Evolutionary conservation across 495 filamentous ascomycete genomes (phyloP).

Genomic region (Aspergillus egyptiacus): DNA sequence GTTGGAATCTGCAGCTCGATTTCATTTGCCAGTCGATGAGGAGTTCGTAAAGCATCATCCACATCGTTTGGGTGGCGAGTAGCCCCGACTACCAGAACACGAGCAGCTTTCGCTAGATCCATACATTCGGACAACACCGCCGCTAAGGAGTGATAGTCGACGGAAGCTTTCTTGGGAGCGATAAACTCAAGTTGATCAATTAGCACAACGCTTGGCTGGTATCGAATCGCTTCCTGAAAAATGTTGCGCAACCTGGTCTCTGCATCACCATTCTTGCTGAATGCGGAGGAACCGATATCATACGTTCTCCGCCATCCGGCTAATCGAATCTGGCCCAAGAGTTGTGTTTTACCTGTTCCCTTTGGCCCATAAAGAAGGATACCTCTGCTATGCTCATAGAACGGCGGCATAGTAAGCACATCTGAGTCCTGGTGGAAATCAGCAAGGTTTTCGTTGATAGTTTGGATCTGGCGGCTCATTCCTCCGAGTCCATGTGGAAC

Average conservation of each 20-base stretch:
- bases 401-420: slow-evolving; percentile 35
- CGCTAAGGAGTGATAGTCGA: slow-evolving; percentile 34
- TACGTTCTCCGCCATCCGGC: slow-evolving; percentile 65
- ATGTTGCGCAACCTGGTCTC: slow-evolving; percentile 55
- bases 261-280: slow-evolving; percentile 37
- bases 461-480: slow-evolving; percentile 54
- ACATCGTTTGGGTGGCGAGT: slow-evolving; percentile 67
- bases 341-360: slow-evolving; percentile 73
- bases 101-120: slow-evolving; percentile 35
- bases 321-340: slow-evolving; percentile 60
- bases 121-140: slow-evolving; percentile 40
- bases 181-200: slow-evolving; percentile 77
- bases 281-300: slow-evolving; percentile 51
- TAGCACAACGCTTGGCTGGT: slow-evolving; percentile 74
- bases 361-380: slow-evolving; percentile 77
- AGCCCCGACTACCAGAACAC: slow-evolving; percentile 67
- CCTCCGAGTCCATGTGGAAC: slow-evolving; percentile 50
- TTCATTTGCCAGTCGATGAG: slow-evolving; percentile 60
- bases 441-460: slow-evolving; percentile 61
- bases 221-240: slow-evolving; percentile 64
- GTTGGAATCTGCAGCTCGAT: slow-evolving; percentile 81
- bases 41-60: slow-evolving; percentile 63
- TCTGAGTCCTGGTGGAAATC: slow-evolving; percentile 44
- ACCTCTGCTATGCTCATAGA: slow-evolving; percentile 42
- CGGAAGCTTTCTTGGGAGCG: slow-evolving; percentile 53